Conservation (phyloP, 2,329 filamentous ascomycete genomes). For the Massarina eburnea region DNA sequence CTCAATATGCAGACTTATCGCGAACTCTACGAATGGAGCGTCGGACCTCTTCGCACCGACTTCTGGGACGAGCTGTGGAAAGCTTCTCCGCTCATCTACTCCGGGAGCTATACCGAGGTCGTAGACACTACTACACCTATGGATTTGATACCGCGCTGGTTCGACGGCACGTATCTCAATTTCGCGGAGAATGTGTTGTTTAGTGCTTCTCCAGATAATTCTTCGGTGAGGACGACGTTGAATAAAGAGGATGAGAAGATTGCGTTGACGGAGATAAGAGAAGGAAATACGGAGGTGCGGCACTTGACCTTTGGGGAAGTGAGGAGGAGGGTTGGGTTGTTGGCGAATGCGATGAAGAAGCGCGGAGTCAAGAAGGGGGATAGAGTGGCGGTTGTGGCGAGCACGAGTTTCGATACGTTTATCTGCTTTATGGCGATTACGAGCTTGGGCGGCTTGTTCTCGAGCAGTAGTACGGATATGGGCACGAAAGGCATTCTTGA, state of each 20-base stretch:
- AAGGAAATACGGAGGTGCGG: constrained; percentile 58
- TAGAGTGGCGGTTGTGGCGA: constrained; percentile 72
- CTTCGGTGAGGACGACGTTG: constrained; percentile 52
- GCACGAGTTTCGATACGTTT: constrained; percentile 74
- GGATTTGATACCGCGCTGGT: constrained; percentile 74
- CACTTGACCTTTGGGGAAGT: constrained; percentile 70
- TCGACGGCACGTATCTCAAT: constrained; percentile 71
- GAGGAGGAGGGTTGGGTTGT: constrained; percentile 57
- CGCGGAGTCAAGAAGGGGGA: constrained; percentile 71
- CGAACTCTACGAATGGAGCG: constrained; percentile 71
- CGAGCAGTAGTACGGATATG: constrained; percentile 79
- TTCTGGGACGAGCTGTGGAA: constrained; percentile 41
- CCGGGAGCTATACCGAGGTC: constrained; percentile 42
- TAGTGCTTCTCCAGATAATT: constrained; percentile 47
- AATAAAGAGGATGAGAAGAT: constrained; percentile 72
- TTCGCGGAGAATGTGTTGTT: constrained; percentile 81
- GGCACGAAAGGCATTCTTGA: constrained; percentile 77
- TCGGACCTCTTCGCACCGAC: constrained; percentile 55
- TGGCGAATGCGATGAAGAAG: constrained; percentile 68
- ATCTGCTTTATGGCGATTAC: constrained; percentile 69
- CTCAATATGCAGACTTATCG: constrained; percentile 66
- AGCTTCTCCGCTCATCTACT: constrained; percentile 29
- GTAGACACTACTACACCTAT: constrained; percentile 73
- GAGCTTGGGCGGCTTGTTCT: constrained; percentile 74
- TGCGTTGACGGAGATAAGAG: constrained; percentile 71